These are phyloP conservation scores for Papiliotrema terrestris DNA, from an alignment of 1,284 basidiomycete species.

Conservation along the genomic window DNA sequence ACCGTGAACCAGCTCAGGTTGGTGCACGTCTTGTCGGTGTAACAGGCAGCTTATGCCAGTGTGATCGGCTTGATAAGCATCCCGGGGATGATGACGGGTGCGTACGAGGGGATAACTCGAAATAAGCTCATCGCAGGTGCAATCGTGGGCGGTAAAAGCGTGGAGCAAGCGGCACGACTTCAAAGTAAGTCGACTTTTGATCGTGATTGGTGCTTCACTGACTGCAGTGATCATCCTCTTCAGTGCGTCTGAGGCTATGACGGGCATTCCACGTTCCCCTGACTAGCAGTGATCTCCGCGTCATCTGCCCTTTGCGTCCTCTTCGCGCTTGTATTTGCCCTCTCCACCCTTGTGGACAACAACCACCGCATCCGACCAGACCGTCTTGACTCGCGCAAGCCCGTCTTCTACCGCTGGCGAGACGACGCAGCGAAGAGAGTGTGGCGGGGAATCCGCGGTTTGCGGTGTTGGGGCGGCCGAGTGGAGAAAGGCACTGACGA, in stretches of 20 bases:
- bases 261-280: background rate
- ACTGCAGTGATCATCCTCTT: constrained; percentile 75
- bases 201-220: background rate
- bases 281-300: constrained; percentile 62
- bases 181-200: constrained; percentile 55
- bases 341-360: constrained; percentile 62
- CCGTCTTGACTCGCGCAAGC: constrained; percentile 57
- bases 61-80: constrained; percentile 70
- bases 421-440: constrained; percentile 34
- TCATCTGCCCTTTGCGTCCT: constrained; percentile 67
- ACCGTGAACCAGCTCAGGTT: constrained; percentile 82
- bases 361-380: constrained; percentile 69
- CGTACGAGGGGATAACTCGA: too few relatives aligned
- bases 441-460: constrained; percentile 27
- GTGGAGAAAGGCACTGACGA: constrained; percentile 16
- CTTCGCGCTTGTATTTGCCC: constrained; percentile 59
- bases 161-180: constrained; percentile 74
- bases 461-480: constrained; percentile 9
- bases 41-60: constrained; percentile 46
- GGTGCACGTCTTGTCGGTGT: constrained; percentile 14
- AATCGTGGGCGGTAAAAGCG: constrained; percentile 75
- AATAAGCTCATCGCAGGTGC: constrained; percentile 44
- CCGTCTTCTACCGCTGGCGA: constrained; percentile 54
- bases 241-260: constrained; percentile 51
- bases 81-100: constrained; percentile 75